These are phyloP conservation scores for Melampsora larici-populina DNA, from an alignment of 1,284 basidiomycete species.

Conservation along the genomic window DNA sequence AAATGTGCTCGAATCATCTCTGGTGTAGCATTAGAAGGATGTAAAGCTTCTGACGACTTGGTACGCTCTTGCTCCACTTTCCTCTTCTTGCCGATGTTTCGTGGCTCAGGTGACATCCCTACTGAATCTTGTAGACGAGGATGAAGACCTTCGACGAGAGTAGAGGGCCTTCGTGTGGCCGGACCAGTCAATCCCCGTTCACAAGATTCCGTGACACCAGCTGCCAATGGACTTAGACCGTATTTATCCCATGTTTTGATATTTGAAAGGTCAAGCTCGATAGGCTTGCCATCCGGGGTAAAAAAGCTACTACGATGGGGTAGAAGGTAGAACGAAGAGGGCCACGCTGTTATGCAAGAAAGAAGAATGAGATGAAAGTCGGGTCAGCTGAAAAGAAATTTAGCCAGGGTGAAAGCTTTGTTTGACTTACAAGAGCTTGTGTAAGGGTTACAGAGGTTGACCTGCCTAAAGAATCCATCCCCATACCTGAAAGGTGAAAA, in stretches of 20 bases:
- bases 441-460: background rate
- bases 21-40: background rate
- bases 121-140: conserved; percentile 9
- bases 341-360: conserved; percentile 44
- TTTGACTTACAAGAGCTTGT: background rate
- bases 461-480: conserved; percentile 47
- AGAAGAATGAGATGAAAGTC: background rate
- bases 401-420: background rate
- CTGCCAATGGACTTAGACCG: conserved; percentile 44
- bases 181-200: background rate
- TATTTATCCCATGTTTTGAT: conserved; percentile 44
- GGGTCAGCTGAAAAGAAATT: background rate
- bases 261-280: conserved; percentile 46
- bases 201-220: conserved; percentile 24
- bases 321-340: conserved; percentile 52
- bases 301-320: conserved; percentile 45
- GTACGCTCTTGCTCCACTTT: background rate
- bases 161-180: background rate
- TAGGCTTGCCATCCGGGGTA: background rate
- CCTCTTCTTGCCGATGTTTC: background rate
- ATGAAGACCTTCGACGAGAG: conserved; percentile 1
- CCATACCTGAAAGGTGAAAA: conserved; percentile 52
- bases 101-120: background rate
- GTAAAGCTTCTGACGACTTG: background rate
- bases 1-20: conserved; percentile 44